phyloP scores from a whole-genome alignment of 1,284 basidiomycete genomes.

The Cutaneotrichosporon sp. region DNA sequence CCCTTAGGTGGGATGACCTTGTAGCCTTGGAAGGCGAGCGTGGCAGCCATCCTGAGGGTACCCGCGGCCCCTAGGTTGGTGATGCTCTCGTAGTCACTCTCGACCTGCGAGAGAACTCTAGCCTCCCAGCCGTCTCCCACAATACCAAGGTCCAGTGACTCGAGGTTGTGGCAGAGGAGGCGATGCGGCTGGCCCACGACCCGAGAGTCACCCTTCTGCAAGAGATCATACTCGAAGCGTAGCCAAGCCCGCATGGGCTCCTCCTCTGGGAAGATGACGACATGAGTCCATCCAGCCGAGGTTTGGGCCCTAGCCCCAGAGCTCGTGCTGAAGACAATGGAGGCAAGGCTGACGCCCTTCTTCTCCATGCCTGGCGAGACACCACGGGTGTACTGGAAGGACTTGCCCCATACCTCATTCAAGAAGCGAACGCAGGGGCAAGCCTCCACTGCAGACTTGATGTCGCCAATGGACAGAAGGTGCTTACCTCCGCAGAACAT shows the following conservation, averaged over 20 bases:
- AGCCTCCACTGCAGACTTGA: not conserved
- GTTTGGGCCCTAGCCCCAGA: too few species aligned
- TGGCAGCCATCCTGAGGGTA: not conserved
- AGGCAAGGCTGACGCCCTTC: too few species aligned
- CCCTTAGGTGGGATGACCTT: not conserved
- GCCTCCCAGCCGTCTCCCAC: not conserved
- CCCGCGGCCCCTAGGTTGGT: too few species aligned
- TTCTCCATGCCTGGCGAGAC: not conserved
- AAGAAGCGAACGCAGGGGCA: conserved; percentile 2
- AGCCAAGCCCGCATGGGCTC: not conserved
- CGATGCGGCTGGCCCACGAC: not conserved
- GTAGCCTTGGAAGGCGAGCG: not conserved
- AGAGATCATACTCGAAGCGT: not conserved
- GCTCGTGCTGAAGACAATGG: too few species aligned
- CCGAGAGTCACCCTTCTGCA: not conserved
- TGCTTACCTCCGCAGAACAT: not conserved
- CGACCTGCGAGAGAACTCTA: not conserved
- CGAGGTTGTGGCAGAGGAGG: not conserved
- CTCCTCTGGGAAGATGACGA: not conserved
- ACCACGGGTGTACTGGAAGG: not conserved
- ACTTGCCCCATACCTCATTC: not conserved
- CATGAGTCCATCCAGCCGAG: too few species aligned
- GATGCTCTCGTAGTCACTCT: not conserved
- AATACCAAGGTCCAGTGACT: not conserved
- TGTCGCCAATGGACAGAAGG: not conserved